Evolutionary conservation across 768 basidiomycete genomes (phyloP).

Genomic region (Tulasnella sp.): DNA sequence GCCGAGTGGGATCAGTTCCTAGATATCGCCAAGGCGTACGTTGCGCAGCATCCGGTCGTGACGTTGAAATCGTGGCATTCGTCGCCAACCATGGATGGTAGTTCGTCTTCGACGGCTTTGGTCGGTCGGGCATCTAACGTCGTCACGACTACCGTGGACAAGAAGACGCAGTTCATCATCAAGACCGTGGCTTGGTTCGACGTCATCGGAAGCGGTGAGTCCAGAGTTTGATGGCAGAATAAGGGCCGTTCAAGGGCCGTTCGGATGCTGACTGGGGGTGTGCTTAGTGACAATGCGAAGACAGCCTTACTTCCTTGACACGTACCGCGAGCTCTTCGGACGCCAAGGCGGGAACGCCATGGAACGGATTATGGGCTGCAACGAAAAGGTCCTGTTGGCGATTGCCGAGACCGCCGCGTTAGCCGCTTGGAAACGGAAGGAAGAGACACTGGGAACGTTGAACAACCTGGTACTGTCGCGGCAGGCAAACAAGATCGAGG

Average conservation of each 20-base stretch:
- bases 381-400: constrained; percentile 63
- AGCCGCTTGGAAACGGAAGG: constrained; percentile 49
- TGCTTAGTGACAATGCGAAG: constrained; percentile 23
- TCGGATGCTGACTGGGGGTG: not conserved
- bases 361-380: constrained; percentile 77
- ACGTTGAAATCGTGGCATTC: constrained; percentile 32
- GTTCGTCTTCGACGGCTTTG: not conserved
- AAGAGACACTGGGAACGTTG: constrained; percentile 25
- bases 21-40: constrained; percentile 45
- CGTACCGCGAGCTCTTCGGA: constrained; percentile 47
- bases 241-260: not conserved
- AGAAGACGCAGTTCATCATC: constrained; percentile 48
- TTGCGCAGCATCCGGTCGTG: constrained; percentile 34
- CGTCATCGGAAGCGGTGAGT: constrained; percentile 67
- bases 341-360: constrained; percentile 43
- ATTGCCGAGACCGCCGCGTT: constrained; percentile 62
- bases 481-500: constrained; percentile 29
- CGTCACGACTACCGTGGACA: not conserved
- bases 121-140: not conserved
- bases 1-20: constrained; percentile 64
- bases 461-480: constrained; percentile 50
- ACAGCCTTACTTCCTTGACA: constrained; percentile 44
- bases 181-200: constrained; percentile 85
- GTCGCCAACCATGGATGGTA: not conserved
- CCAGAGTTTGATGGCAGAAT: not conserved